Evolutionary conservation across 352 stramenopile genomes (phyloP).

Genomic region (Phytophthora pini): DNA sequence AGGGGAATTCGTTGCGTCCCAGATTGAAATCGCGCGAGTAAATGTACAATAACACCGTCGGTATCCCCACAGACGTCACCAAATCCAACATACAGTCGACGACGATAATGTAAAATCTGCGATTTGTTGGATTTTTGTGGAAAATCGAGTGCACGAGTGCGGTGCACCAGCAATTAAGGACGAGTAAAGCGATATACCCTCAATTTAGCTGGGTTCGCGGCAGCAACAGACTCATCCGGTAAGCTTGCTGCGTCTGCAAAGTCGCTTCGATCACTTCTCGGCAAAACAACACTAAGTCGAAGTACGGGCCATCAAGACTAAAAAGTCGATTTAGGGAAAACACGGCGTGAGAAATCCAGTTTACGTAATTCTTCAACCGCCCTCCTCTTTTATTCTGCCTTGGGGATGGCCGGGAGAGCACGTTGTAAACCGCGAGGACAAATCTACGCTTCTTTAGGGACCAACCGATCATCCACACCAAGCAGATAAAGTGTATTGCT

Average conservation of each 20-base stretch:
- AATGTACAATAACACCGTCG: constrained; percentile 2
- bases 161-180: constrained; percentile 39
- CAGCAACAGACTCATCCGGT: constrained; percentile 2
- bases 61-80: constrained; percentile 27
- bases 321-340: constrained; percentile 1
- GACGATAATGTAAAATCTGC: constrained; percentile 13
- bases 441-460: neutral
- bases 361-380: neutral
- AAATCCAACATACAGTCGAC: constrained; percentile 29
- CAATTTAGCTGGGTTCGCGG: constrained; percentile 25
- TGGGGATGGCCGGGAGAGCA: neutral
- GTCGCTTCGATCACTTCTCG: neutral
- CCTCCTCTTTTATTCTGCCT: neutral
- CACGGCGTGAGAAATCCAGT: neutral
- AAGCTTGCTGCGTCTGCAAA: constrained; percentile 1
- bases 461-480: constrained; percentile 5
- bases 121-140: constrained; percentile 13
- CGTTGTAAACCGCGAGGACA: neutral
- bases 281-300: neutral
- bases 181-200: constrained; percentile 26
- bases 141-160: constrained; percentile 32
- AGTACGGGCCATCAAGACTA: neutral
- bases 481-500: neutral
- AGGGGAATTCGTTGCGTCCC: constrained; percentile 7
- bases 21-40: constrained; percentile 5